Conservation (phyloP, 2,329 filamentous ascomycete species). For the Talaromyces sp. region DNA sequence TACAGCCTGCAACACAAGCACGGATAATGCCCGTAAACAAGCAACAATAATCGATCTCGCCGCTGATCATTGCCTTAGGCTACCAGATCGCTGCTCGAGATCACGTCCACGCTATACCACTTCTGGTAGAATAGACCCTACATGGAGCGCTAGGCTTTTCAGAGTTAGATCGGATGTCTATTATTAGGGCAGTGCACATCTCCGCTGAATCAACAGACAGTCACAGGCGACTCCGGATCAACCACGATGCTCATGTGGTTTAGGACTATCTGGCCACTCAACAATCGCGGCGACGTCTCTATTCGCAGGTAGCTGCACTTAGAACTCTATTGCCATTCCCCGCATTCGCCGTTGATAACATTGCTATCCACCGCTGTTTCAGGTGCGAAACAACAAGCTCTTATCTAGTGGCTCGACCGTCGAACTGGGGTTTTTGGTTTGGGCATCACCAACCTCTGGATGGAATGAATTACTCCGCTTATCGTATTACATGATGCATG, state of each 20-base stretch:
- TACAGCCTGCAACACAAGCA: neutral
- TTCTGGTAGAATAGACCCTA: neutral
- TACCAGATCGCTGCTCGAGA: neutral
- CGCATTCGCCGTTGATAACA: neutral
- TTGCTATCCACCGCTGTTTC: constrained; percentile 7
- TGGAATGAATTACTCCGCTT: constrained; percentile 1
- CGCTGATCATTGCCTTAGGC: neutral
- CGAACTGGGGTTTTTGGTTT: neutral
- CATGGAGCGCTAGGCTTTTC: neutral
- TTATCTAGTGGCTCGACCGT: neutral
- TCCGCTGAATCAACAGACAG: neutral
- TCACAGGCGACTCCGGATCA: neutral
- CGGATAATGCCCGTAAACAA: neutral
- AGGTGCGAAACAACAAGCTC: constrained; percentile 1
- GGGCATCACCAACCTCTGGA: constrained; percentile 12
- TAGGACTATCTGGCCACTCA: neutral
- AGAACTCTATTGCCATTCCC: neutral
- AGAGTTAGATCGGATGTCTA: neutral
- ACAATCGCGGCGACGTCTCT: neutral
- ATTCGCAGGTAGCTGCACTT: neutral
- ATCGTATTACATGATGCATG: constrained; percentile 17
- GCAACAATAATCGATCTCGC: neutral
- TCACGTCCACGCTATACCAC: neutral
- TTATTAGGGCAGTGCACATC: neutral
- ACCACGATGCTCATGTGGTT: neutral